Evolutionary conservation across 306 rosid species (phyloP), one percentile per base, ranked within the genome.

Genomic region (Trifolium dubium): DNA sequence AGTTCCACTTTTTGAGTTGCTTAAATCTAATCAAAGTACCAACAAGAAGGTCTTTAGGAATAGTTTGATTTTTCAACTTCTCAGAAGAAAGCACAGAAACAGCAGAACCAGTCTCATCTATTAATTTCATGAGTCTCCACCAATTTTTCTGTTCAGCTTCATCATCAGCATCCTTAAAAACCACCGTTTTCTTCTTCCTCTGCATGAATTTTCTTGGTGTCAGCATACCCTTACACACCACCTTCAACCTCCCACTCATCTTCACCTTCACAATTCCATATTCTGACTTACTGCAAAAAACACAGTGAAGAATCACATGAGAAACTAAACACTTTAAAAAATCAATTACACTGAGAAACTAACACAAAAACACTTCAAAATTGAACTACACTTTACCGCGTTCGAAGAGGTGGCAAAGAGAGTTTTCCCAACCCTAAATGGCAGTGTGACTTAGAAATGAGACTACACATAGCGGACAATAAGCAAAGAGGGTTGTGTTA

Each of bases 11-110:
- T 76, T 80, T 89, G 64, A 89, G 85, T 72, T 94, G 97, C 83
- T 91, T 94, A 80, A 84, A 92, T 60, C 98, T 87, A 69, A 91
- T 79, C 87, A 94, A 83, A 37, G 97, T 94, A 67, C 98, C 98
- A 40, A 94, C 75, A 0, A 94, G 83, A 68, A 85, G 61, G 80
- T 87, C 85, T 80, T 85, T 91, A 10, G 96, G 90, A 69, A 91
- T 51, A 61, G 81, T 77, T 73, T 69, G 80, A 71, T 77, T 86
- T 29, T 54, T 83, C 14, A 70, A 63, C 82, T 76, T 85, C 70
- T 87, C 88, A 1, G 84, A 79, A 74, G 72, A 75, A 39, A 94
- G 90, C 72, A 89, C 97, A 0, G 87, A 75, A 71, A 89, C 92
- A 12, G 98, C 96, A 37, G 96, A 89, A 71, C 95, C 98, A 0